Conservation (phyloP, 1,284 basidiomycete species). For the Tetrapyrgos nigripes region DNA sequence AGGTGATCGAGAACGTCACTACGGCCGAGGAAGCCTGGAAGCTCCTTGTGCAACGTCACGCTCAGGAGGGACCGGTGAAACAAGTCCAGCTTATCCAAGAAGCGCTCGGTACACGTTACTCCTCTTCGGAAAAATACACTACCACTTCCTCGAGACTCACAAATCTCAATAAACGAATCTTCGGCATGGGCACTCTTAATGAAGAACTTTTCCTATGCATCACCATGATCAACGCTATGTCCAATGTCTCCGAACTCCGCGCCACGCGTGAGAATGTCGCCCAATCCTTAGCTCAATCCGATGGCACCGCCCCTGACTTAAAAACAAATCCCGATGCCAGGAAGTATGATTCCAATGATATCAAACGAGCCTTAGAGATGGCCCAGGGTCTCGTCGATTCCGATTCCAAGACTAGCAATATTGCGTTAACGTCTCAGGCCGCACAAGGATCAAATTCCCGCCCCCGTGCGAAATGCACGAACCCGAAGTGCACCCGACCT, state of each 20-base stretch:
- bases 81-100: constrained; percentile 1
- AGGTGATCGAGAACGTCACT: not conserved
- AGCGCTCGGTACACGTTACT: not conserved
- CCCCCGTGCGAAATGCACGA: too few relatives aligned
- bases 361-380: not conserved
- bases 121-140: not conserved
- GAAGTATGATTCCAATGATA: not conserved
- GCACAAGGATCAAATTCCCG: too few relatives aligned
- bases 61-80: not conserved
- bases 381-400: not conserved
- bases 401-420: not conserved
- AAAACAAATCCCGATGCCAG: not conserved
- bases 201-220: not conserved
- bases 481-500: too few relatives aligned
- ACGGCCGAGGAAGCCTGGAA: not conserved
- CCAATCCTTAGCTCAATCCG: not conserved
- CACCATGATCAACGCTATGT: constrained; percentile 1
- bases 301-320: not conserved
- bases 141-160: too few relatives aligned
- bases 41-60: too few relatives aligned
- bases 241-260: too few relatives aligned
- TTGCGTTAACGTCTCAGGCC: not conserved
- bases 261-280: too few relatives aligned
- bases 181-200: not conserved
- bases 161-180: too few relatives aligned